phyloP scores from a whole-genome alignment of 805 yeast species.

The Candida gorgasii region DNA sequence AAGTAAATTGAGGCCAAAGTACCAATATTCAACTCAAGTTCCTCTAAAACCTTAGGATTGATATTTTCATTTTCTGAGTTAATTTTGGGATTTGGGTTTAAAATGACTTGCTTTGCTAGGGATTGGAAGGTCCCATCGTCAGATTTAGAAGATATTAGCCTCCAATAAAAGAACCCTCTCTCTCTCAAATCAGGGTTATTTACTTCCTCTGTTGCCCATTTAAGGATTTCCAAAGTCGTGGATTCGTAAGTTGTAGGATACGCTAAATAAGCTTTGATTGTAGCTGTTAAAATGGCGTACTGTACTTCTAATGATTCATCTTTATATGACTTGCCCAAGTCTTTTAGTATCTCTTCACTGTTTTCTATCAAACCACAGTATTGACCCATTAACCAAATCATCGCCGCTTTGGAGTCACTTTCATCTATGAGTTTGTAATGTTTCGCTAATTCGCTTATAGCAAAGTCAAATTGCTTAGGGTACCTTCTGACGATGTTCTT shows the following conservation, averaged over 20 bases:
- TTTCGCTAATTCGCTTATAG: constrained; percentile 28
- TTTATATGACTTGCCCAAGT: constrained; percentile 46
- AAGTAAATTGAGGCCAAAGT: constrained; percentile 79
- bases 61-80: constrained; percentile 66
- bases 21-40: constrained; percentile 79
- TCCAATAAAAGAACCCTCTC: constrained; percentile 84
- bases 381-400: constrained; percentile 85
- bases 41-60: constrained; percentile 72
- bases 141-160: constrained; percentile 54
- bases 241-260: constrained; percentile 55
- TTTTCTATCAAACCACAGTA: constrained; percentile 52
- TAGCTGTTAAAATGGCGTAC: constrained; percentile 69
- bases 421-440: constrained; percentile 57
- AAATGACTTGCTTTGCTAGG: constrained; percentile 50
- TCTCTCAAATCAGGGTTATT: constrained; percentile 87
- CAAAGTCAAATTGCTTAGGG: constrained; percentile 52
- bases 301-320: constrained; percentile 78
- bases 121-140: constrained; percentile 40
- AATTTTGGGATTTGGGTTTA: constrained; percentile 62
- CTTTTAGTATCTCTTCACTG: constrained; percentile 39
- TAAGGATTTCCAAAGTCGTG: constrained; percentile 58
- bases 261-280: constrained; percentile 64
- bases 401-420: constrained; percentile 73
- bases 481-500: constrained; percentile 77
- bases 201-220: constrained; percentile 68